phyloP scores from a whole-genome alignment of 805 yeast genomes.

The Cyberlindnera euphorbiiphila region DNA sequence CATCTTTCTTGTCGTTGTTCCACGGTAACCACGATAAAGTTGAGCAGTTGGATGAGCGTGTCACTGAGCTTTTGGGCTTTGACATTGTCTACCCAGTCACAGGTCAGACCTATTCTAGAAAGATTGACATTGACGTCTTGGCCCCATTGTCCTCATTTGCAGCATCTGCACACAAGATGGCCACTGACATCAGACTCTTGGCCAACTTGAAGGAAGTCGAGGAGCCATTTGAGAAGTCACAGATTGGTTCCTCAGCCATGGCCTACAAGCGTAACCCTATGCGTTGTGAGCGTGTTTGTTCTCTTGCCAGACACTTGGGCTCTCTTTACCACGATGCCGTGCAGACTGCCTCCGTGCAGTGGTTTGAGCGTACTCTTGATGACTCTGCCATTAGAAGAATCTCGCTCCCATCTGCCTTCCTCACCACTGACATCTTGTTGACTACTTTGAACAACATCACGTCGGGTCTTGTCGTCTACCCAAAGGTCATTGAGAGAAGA shows the following conservation, averaged over 20 bases:
- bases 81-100: slow-evolving; percentile 96
- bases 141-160: slow-evolving; percentile 93
- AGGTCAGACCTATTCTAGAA: slow-evolving; percentile 98
- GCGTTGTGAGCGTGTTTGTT: slow-evolving; percentile 98
- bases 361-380: slow-evolving; percentile 99
- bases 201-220: slow-evolving; percentile 97
- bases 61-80: slow-evolving; percentile 89
- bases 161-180: slow-evolving; percentile 95
- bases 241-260: slow-evolving; percentile 98
- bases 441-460: slow-evolving; percentile 89
- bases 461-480: slow-evolving; percentile 94
- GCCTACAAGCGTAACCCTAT: slow-evolving; percentile 99
- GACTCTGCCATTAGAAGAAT: slow-evolving; percentile 98
- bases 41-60: slow-evolving; percentile 86
- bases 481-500: slow-evolving; percentile 97
- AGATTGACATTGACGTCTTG: slow-evolving; percentile 91
- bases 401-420: slow-evolving; percentile 91
- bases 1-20: slow-evolving; percentile 89
- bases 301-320: slow-evolving; percentile 94
- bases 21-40: slow-evolving; percentile 97
- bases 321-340: slow-evolving; percentile 89
- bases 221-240: slow-evolving; percentile 98
- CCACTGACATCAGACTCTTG: slow-evolving; percentile 91
- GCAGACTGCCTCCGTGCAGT: slow-evolving; percentile 96
- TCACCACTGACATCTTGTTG: slow-evolving; percentile 90